Evolutionary conservation across 768 basidiomycete genomes (phyloP).

Genomic region (Trametopsis cervina): DNA sequence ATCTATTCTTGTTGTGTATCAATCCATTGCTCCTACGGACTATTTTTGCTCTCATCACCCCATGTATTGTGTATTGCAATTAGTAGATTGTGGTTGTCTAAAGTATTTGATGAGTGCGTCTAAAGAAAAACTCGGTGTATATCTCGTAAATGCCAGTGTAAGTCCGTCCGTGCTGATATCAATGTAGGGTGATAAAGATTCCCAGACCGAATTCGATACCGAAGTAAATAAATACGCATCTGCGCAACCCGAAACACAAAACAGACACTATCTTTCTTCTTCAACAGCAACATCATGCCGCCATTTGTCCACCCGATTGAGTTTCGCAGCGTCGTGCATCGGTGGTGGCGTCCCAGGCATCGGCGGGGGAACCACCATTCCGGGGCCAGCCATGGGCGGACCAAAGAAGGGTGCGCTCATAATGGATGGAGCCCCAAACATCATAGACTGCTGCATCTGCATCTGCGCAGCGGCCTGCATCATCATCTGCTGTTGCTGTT

Average conservation of each 20-base stretch:
- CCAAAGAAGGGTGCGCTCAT: constrained; percentile 65
- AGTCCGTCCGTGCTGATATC: constrained; percentile 18
- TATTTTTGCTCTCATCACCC: constrained; percentile 8
- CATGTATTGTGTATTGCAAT: constrained; percentile 18
- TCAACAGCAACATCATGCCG: constrained; percentile 72
- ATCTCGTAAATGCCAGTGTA: background rate
- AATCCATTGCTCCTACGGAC: constrained; percentile 5
- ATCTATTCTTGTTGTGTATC: background rate
- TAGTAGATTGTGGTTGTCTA: constrained; percentile 3
- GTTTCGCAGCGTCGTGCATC: constrained; percentile 57
- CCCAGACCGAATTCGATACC: too few relatives aligned
- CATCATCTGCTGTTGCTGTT: constrained; percentile 53
- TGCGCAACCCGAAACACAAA: background rate
- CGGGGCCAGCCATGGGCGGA: constrained; percentile 32
- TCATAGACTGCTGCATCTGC: constrained; percentile 69
- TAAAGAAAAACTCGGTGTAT: background rate
- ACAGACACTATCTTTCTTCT: constrained; percentile 31
- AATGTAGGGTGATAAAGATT: background rate
- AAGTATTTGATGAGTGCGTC: background rate
- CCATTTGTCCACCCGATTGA: constrained; percentile 72
- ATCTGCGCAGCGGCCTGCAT: constrained; percentile 29
- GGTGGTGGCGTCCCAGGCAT: constrained; percentile 56
- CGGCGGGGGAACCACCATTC: constrained; percentile 35
- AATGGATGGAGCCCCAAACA: constrained; percentile 61
- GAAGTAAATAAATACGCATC: background rate